Base-by-base conservation (phyloP, 2,329 filamentous ascomycete species). In the Xylaria sp. region DNA sequence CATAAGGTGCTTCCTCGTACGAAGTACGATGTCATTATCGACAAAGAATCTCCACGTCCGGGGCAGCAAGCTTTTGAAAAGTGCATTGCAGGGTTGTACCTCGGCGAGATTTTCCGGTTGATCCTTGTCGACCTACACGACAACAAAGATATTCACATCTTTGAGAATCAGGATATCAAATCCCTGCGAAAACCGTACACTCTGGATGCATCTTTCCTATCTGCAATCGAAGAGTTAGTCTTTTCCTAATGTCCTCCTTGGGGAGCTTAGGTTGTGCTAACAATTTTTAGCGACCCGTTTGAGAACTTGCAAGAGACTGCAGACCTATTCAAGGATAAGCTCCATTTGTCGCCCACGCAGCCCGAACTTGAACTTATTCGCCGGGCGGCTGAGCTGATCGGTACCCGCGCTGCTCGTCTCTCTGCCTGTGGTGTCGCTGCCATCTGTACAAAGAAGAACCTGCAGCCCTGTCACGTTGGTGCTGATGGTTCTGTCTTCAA, bases 401-500 rank as follows among this genome's bases (percentile, higher is more conserved):
- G 96, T 60, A 97, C 94, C 29, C 93, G 96, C 69, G 93, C 94
- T 33, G 96, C 96, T 53, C 93, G 96, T 69, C 88, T 99, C 60
- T 97, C 94, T 17, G 90, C 95, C 29, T 98, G 96, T 77, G 96
- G 96, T 81, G 93, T 99, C 61, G 94, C 95, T 13, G 96, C 95
- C 65, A 97, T 99, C 77, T 94, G 92, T 87, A 96, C 91, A 83
- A 98, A 98, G 90, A 98, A 97, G 87, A 87, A 88, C 73, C 95
- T 94, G 80, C 82, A 91, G 76, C 86, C 87, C 42, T 97, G 93
- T 83, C 96, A 98, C 80, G 96, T 99, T 47, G 96, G 96, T 74
- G 96, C 96, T 58, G 96, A 99, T 77, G 96, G 96, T 42, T 97
- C 93, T 20, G 95, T 99, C 61, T 99, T 99, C 85, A 97, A 97